These are phyloP conservation scores for Myxozyma neglecta DNA, from an alignment of 805 yeast genomes.

Conservation along the genomic window DNA sequence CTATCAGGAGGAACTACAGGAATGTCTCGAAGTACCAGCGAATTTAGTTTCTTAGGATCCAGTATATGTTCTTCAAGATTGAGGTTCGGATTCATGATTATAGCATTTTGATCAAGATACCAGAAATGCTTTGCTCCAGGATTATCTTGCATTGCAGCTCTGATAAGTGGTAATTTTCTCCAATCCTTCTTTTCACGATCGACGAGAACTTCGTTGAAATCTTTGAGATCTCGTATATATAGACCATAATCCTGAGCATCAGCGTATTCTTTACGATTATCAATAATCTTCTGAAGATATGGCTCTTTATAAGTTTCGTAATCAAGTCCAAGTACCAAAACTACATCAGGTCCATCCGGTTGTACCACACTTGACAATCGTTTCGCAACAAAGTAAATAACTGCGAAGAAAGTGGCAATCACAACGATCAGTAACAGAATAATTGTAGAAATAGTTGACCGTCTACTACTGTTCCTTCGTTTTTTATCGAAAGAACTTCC, in stretches of 20 bases:
- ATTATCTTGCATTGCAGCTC: constrained; percentile 92
- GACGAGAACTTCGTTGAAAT: constrained; percentile 48
- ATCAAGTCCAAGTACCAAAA: constrained; percentile 78
- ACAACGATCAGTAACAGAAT: constrained; percentile 4
- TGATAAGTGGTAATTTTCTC: constrained; percentile 62
- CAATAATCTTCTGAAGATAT: constrained; percentile 67
- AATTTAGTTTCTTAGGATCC: constrained; percentile 59
- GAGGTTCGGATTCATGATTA: constrained; percentile 69
- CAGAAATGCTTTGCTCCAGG: constrained; percentile 90
- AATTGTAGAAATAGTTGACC: constrained; percentile 8
- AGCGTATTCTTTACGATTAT: constrained; percentile 87
- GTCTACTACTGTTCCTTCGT: constrained; percentile 10
- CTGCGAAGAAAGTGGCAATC: neutral
- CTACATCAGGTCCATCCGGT: constrained; percentile 41
- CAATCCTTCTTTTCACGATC: constrained; percentile 45
- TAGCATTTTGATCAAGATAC: constrained; percentile 71
- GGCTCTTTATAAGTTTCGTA: constrained; percentile 62
- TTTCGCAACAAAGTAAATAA: constrained; percentile 5
- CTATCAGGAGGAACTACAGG: constrained; percentile 73
- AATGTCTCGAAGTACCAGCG: constrained; percentile 64
- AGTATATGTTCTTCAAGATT: constrained; percentile 62
- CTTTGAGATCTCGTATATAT: constrained; percentile 82
- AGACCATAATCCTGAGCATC: constrained; percentile 77
- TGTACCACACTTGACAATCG: constrained; percentile 6
- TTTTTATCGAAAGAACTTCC: constrained; percentile 13